Evolutionary conservation across 371 early-diverging fungal genomes (phyloP).

Genomic region (Blyttiomyces sp.): DNA sequence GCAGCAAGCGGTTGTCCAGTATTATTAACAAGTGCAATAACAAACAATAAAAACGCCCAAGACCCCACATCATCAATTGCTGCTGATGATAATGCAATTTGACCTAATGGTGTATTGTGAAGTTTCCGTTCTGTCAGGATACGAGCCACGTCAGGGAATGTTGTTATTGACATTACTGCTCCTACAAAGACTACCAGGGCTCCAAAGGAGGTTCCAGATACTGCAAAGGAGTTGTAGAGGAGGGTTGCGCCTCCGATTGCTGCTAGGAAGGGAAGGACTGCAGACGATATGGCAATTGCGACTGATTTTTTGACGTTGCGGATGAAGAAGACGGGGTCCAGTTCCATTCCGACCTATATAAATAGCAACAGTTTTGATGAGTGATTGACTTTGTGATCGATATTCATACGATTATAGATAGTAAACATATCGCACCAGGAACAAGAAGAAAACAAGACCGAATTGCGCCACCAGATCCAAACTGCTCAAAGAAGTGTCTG

Average conservation of each 20-base stretch:
- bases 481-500: slow-evolving; percentile 2
- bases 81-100: slow-evolving; percentile 75
- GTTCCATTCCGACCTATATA: slow-evolving; percentile 34
- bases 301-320: slow-evolving; percentile 20
- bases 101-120: slow-evolving; percentile 72
- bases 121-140: slow-evolving; percentile 80
- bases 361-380: background rate
- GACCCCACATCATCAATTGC: slow-evolving; percentile 80
- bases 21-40: slow-evolving; percentile 29
- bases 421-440: background rate
- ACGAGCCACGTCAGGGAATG: slow-evolving; percentile 87
- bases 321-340: slow-evolving; percentile 31
- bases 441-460: background rate
- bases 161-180: slow-evolving; percentile 85
- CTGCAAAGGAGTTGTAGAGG: slow-evolving; percentile 27
- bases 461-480: slow-evolving; percentile 1
- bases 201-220: slow-evolving; percentile 43
- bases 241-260: slow-evolving; percentile 51
- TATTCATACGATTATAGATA: no score
- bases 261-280: slow-evolving; percentile 61
- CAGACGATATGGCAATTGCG: slow-evolving; percentile 29
- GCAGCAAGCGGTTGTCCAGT: slow-evolving; percentile 13
- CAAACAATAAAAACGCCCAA: slow-evolving; percentile 51
- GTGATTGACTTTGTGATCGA: background rate
- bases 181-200: slow-evolving; percentile 79